Conservation (phyloP, 2,329 filamentous ascomycete genomes). For the Pezicula neosporulosa region DNA sequence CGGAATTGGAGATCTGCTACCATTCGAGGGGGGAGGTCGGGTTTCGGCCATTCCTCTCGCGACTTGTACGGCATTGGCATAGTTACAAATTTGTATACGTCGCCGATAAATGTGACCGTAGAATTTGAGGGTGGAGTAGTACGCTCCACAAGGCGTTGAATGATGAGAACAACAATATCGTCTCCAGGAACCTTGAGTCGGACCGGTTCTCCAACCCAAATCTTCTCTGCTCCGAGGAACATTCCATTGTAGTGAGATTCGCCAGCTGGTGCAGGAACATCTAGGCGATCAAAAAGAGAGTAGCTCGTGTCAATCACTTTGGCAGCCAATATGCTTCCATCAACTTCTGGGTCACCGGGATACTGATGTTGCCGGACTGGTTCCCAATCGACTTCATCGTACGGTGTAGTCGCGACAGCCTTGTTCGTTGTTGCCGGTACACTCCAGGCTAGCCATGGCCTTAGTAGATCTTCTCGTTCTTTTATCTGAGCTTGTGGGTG, state of each 20-base stretch:
- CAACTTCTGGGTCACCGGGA: slow-evolving; percentile 46
- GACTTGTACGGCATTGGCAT: slow-evolving; percentile 31
- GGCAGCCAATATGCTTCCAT: slow-evolving; percentile 54
- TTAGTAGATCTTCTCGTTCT: slow-evolving; percentile 38
- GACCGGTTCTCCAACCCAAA: slow-evolving; percentile 56
- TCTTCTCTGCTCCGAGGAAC: slow-evolving; percentile 55
- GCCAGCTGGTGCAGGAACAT: slow-evolving; percentile 30
- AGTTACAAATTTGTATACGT: slow-evolving; percentile 46
- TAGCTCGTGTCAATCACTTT: slow-evolving; percentile 52
- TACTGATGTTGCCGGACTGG: slow-evolving; percentile 36
- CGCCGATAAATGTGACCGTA: slow-evolving; percentile 41
- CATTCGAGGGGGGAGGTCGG: slow-evolving; percentile 43
- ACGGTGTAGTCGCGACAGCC: slow-evolving; percentile 37
- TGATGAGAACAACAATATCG: slow-evolving; percentile 42
- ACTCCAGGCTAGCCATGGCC: slow-evolving; percentile 57
- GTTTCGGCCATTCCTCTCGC: slow-evolving; percentile 33
- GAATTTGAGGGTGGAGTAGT: slow-evolving; percentile 21
- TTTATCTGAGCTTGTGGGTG: slow-evolving; percentile 37
- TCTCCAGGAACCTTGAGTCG: slow-evolving; percentile 41
- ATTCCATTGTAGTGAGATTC: slow-evolving; percentile 48
- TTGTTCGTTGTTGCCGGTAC: slow-evolving; percentile 46
- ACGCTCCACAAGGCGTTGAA: slow-evolving; percentile 32
- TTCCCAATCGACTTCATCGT: slow-evolving; percentile 48
- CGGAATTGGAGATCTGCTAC: slow-evolving; percentile 33
- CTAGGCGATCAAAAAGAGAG: slow-evolving; percentile 46